Percentiles rank a stretch among this genome's conserved stretches.
These are phyloP conservation scores for Talaromyces borbonicus DNA, from an alignment of 495 filamentous ascomycete species.

Conservation along the genomic window DNA sequence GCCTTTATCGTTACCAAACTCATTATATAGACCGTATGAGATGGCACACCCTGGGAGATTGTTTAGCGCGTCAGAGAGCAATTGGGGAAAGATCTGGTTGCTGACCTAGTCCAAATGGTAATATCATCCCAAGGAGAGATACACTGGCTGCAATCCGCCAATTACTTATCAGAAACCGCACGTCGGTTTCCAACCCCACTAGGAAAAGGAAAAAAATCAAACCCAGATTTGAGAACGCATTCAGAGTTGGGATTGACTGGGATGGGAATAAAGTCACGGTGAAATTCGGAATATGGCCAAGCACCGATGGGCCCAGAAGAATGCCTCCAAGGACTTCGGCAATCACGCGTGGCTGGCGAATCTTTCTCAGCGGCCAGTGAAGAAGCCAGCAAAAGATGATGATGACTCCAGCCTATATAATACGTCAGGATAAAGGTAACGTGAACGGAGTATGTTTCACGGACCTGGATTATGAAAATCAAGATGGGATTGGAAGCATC, in stretches of 20 bases:
- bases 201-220: conserved; percentile 87
- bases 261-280: conserved; percentile 64
- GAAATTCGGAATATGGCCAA: conserved; percentile 80
- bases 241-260: conserved; percentile 63
- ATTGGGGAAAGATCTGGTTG: background rate
- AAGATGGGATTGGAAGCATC: conserved; percentile 76
- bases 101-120: conserved; percentile 56
- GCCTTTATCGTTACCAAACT: conserved; percentile 58
- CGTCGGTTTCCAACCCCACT: conserved; percentile 85
- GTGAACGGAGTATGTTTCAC: background rate
- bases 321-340: conserved; percentile 94
- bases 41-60: conserved; percentile 47
- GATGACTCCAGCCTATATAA: conserved; percentile 69
- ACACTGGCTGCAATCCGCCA: conserved; percentile 81
- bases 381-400: conserved; percentile 81
- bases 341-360: conserved; percentile 88
- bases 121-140: conserved; percentile 71
- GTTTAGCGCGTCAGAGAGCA: background rate
- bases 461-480: conserved; percentile 89
- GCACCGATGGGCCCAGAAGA: conserved; percentile 75
- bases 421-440: background rate
- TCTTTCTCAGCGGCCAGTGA: conserved; percentile 71
- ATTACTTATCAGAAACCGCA: conserved; percentile 74
- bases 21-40: conserved; percentile 74
- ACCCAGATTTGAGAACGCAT: conserved; percentile 80